Evolutionary conservation across 192 early-diverging fungal species (phyloP).

Genomic region (Coemansia sp.): DNA sequence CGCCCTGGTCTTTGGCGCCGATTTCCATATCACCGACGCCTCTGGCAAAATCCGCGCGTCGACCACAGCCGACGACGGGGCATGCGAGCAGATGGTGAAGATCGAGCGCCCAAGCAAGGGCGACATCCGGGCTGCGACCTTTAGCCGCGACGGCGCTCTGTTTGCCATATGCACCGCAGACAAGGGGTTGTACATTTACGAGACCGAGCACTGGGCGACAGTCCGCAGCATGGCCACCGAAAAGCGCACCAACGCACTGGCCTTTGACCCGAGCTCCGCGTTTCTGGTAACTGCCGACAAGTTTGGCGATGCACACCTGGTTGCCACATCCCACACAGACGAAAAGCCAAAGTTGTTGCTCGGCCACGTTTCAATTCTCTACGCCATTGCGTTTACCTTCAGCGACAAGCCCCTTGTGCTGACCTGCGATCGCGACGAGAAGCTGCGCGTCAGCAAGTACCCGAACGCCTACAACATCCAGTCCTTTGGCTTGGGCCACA

Average conservation of each 20-base stretch:
- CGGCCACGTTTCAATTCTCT: conserved; percentile 94
- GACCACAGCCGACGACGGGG: conserved; percentile 1
- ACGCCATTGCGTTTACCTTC: conserved; percentile 71
- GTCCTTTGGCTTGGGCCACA: conserved; percentile 88
- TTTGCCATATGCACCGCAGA: conserved; percentile 64
- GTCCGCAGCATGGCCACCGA: conserved; percentile 43
- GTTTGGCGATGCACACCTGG: conserved; percentile 85
- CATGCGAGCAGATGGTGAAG: conserved; percentile 1
- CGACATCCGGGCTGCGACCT: conserved; percentile 52
- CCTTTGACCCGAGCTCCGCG: conserved; percentile 62
- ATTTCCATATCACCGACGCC: conserved; percentile 31
- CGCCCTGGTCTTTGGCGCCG: conserved; percentile 18
- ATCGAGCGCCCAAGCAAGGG: conserved; percentile 35
- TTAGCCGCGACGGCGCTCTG: conserved; percentile 56
- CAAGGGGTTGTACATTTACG: conserved; percentile 68
- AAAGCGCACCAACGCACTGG: conserved; percentile 75
- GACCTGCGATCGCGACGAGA: conserved; percentile 96
- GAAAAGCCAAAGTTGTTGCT: conserved; percentile 55
- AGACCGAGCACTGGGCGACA: conserved; percentile 56
- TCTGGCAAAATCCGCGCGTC: conserved; percentile 32
- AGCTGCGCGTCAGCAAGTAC: conserved; percentile 89
- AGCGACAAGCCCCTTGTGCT: conserved; percentile 61
- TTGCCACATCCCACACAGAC: neutral
- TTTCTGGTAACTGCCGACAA: conserved; percentile 83
- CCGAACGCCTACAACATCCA: conserved; percentile 90